These are phyloP conservation scores for Solanum corneliomulleri DNA, from an alignment of 257 asterid species.

Conservation along the genomic window DNA sequence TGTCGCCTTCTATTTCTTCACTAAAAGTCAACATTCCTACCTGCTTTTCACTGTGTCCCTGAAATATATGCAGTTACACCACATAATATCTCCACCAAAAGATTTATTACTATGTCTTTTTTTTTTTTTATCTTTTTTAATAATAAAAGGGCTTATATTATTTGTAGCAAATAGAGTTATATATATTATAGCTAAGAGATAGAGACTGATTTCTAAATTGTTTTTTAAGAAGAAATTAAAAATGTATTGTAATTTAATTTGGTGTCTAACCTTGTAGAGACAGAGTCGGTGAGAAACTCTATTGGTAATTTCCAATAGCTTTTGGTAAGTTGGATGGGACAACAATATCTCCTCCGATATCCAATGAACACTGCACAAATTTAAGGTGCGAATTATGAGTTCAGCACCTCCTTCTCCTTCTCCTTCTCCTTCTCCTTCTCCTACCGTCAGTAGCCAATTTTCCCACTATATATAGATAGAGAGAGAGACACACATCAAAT, in stretches of 20 bases:
- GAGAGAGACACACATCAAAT: no score
- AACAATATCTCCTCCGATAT: conserved; percentile 10
- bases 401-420: conserved; percentile 37
- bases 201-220: background rate
- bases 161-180: no score
- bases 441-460: conserved; percentile 43
- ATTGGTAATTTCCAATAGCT: conserved; percentile 21
- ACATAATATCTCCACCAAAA: background rate
- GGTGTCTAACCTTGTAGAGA: conserved; percentile 25
- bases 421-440: conserved; percentile 1
- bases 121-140: no score
- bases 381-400: conserved; percentile 36
- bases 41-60: conserved; percentile 9
- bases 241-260: background rate
- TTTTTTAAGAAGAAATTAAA: background rate
- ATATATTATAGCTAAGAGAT: background rate
- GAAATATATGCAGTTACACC: background rate
- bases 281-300: conserved; percentile 32
- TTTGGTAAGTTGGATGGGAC: conserved; percentile 36
- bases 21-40: conserved; percentile 9
- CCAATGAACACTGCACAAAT: background rate
- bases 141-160: no score
- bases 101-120: no score
- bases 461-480: conserved; percentile 37
- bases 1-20: conserved; percentile 30